Evolutionary conservation across 2,329 filamentous ascomycete genomes (phyloP).

Genomic region (Penicillium sp.): DNA sequence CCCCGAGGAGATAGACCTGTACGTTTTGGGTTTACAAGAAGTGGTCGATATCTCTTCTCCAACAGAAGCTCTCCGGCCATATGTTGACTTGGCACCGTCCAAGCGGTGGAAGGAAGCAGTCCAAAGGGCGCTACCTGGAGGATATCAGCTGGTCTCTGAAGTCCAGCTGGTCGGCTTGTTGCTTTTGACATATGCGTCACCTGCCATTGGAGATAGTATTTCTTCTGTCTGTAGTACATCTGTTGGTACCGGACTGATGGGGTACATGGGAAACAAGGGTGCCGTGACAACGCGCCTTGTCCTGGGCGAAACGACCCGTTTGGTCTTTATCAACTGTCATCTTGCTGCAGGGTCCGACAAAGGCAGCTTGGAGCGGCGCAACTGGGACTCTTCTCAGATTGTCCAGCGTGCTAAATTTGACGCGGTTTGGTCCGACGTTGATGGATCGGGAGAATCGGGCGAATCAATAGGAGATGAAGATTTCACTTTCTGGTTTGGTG

Average conservation of each 20-base stretch:
- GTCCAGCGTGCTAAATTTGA: conserved; percentile 66
- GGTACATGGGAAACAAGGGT: conserved; percentile 94
- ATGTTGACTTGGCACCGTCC: conserved; percentile 61
- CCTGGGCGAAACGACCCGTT: conserved; percentile 75
- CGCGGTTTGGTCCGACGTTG: conserved; percentile 59
- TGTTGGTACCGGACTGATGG: conserved; percentile 81
- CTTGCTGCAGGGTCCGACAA: conserved; percentile 78
- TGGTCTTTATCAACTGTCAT: conserved; percentile 88
- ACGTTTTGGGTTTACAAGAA: conserved; percentile 84
- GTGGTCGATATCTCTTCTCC: conserved; percentile 76
- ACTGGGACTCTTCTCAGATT: conserved; percentile 83
- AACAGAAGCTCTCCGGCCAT: conserved; percentile 67
- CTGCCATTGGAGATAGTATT: conserved; percentile 63
- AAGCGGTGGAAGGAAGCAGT: conserved; percentile 74
- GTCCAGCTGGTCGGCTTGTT: conserved; percentile 82
- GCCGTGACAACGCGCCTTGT: conserved; percentile 73
- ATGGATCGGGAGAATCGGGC: conserved; percentile 45
- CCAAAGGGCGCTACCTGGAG: conserved; percentile 62
- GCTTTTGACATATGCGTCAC: conserved; percentile 75
- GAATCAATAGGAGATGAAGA: conserved; percentile 79
- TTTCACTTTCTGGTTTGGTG: conserved; percentile 91
- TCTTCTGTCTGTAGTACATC: conserved; percentile 72
- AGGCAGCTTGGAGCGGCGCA: conserved; percentile 67
- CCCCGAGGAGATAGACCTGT: conserved; percentile 67
- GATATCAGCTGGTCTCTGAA: conserved; percentile 66